These are phyloP conservation scores for Rhododendron molle DNA, from an alignment of 148 eudicot genomes.

Conservation along the genomic window DNA sequence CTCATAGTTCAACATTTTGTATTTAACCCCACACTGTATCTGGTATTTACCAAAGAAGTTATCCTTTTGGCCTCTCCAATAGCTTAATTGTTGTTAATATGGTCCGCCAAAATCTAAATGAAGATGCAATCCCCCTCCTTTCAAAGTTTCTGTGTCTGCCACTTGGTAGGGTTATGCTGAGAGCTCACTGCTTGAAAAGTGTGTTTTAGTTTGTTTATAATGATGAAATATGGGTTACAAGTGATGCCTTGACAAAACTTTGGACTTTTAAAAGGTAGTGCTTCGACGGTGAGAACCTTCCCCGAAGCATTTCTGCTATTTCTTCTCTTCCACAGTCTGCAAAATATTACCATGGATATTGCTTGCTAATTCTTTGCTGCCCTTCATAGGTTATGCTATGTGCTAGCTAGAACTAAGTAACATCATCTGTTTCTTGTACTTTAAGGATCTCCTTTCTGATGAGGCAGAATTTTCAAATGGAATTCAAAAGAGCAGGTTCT, in stretches of 20 bases:
- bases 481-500: not conserved
- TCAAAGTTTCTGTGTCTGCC: not conserved
- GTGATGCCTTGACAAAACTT: not conserved
- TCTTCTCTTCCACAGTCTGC: not conserved
- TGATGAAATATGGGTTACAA: not conserved
- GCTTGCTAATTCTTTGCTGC: not conserved
- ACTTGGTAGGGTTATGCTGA: not conserved
- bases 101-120: not conserved
- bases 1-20: not conserved
- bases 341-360: not conserved
- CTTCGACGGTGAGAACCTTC: not conserved
- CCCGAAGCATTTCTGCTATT: not conserved
- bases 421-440: not conserved
- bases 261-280: not conserved
- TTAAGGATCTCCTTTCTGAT: conserved; percentile 1
- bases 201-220: not conserved
- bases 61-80: not conserved
- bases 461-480: not conserved
- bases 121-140: not conserved
- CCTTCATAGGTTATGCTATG: not conserved
- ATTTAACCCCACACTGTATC: not conserved
- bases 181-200: not conserved
- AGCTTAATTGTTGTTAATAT: not conserved
- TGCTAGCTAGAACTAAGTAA: not conserved
- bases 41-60: not conserved